Conservation (phyloP, 306 rosid genomes). For the Vachellia pachyceras region DNA sequence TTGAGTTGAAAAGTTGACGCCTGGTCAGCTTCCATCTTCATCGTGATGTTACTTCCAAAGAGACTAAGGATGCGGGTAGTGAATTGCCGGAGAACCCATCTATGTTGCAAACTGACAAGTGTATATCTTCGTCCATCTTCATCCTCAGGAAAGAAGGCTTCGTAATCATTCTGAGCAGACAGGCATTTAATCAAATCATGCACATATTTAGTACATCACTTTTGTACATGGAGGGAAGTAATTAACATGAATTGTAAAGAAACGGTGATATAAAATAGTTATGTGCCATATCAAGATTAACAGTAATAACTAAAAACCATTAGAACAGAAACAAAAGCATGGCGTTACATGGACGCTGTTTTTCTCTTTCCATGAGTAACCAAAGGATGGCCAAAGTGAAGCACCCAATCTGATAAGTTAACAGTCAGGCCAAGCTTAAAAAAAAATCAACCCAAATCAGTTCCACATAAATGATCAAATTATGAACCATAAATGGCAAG, state of each 20-base stretch:
- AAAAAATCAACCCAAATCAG: background rate
- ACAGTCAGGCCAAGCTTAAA: slow-evolving; percentile 11
- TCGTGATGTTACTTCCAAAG: slow-evolving; percentile 48
- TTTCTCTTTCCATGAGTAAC: background rate
- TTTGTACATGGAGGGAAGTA: background rate
- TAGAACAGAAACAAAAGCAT: slow-evolving; percentile 1
- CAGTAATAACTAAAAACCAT: background rate
- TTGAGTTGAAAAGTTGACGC: slow-evolving; percentile 16
- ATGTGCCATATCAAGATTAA: background rate
- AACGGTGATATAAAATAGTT: no score
- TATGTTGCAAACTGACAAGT: slow-evolving; percentile 34
- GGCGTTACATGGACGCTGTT: background rate
- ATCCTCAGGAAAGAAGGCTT: slow-evolving; percentile 46
- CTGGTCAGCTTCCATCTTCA: slow-evolving; percentile 37
- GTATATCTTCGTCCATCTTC: slow-evolving; percentile 55
- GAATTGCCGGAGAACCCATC: slow-evolving; percentile 37
- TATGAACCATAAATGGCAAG: background rate
- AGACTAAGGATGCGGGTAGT: slow-evolving; percentile 41
- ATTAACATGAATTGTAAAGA: background rate
- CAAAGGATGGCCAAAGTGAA: background rate
- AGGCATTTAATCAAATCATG: slow-evolving; percentile 19
- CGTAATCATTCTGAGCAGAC: slow-evolving; percentile 42
- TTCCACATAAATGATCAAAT: background rate
- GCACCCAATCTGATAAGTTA: background rate
- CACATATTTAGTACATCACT: slow-evolving; percentile 1